A percentile compares a stretch with the other conserved stretches of the same genome.
These are phyloP conservation scores for Aspergillus luchuensis DNA, from an alignment of 2,329 filamentous ascomycete genomes.

Conservation along the genomic window DNA sequence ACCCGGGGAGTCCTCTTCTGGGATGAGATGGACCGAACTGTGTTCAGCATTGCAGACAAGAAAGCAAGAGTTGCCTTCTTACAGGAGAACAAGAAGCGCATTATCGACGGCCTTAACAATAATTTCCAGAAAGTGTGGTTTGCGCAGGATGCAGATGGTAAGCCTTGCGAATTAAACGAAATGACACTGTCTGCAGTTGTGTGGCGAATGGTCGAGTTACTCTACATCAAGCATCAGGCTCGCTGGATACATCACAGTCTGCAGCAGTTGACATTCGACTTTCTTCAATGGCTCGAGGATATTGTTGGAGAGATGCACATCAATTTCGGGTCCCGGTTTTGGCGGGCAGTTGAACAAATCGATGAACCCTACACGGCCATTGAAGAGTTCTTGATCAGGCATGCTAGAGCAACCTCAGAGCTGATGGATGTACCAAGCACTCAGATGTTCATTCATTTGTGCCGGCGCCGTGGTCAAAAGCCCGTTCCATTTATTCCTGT, in stretches of 20 bases:
- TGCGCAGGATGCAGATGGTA: not conserved
- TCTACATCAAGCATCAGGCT: not conserved
- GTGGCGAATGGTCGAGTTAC: not conserved
- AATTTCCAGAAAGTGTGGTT: constrained; percentile 9
- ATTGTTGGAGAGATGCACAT: not conserved
- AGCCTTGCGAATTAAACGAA: constrained; percentile 1
- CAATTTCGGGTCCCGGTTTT: not conserved
- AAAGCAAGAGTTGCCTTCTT: not conserved
- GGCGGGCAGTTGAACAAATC: not conserved
- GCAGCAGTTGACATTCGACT: not conserved
- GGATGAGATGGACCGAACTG: constrained; percentile 2
- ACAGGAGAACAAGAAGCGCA: not conserved
- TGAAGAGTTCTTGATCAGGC: not conserved
- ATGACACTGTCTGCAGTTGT: not conserved
- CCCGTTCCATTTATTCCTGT: constrained; percentile 7
- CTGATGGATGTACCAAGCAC: not conserved
- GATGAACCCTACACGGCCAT: constrained; percentile 1
- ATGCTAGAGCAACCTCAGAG: not conserved
- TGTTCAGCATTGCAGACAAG: constrained; percentile 8
- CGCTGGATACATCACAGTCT: not conserved
- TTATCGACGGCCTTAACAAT: constrained; percentile 4
- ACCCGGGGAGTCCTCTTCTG: constrained; percentile 2
- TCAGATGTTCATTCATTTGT: not conserved
- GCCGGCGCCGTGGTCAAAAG: not conserved
- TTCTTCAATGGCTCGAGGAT: constrained; percentile 2